Evolutionary conservation across 495 filamentous ascomycete genomes (phyloP), one percentile per base, ranked within the genome.

Genomic region (Penicillium simplicissimum): DNA sequence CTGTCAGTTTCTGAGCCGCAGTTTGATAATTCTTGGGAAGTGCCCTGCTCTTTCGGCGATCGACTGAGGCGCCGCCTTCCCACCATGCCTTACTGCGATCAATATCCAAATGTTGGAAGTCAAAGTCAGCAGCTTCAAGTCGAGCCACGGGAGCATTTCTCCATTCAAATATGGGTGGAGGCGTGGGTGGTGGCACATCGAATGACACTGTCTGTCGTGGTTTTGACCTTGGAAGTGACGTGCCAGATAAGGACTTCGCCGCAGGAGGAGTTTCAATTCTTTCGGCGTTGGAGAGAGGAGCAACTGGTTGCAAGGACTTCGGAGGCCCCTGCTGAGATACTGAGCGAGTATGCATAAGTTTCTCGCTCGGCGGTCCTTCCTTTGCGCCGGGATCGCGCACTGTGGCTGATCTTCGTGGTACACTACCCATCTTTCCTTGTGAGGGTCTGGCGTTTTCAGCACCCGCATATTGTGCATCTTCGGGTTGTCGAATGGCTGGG

Each of bases 1-100:
- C 67, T 53, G 71, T 69, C 53, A 71, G 51, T 45, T 73, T 79
- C 48, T 76, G 76, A 25, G 70, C 64, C 33, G 76, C 71, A 31
- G 75, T 76, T 25, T 79, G 68, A 42, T 77, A 79, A 42, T 75
- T 65, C 7, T 70, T 77, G 8, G 76, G 76, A 10, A 79, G 68
- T 14, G 71, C 76, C 48, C 77, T 71, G 60, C 79, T 82, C 63
- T 72, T 70, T 53, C 79, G 58, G n/a, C 79, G 76, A 52, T 77
- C 62, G 8, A 56, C 62, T 19, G 59, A 71, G 23, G 52, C 63
- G 33, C 73, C 77, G 8, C 72, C 69, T 67, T 78, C 78, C 78
- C 77, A 82, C 79, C 79, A 82, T 5, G 78, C 79, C 43, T 80
- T 79, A 59, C 76, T 72, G 43, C 62, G 70, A 21, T 79, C 72